Evolutionary conservation across 2,329 filamentous ascomycete genomes (phyloP).

Genomic region (Xylariales sp.): DNA sequence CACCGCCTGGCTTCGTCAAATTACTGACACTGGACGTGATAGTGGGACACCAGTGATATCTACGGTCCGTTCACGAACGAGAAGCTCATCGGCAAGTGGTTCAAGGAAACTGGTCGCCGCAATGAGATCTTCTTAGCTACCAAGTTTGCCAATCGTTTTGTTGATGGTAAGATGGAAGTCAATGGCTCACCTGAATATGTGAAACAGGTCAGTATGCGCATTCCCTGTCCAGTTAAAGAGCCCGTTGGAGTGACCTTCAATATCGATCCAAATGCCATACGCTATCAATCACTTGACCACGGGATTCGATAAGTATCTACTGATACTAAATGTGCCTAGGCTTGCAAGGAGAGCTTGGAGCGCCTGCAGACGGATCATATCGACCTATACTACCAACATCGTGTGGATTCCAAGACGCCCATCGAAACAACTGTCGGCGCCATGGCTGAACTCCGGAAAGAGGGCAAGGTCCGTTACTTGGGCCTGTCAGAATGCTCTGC

Average conservation of each 20-base stretch:
- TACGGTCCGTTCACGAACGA: slow-evolving; percentile 36
- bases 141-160: slow-evolving; percentile 42
- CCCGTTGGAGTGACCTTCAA: too few species aligned
- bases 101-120: slow-evolving; percentile 37
- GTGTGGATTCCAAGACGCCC: slow-evolving; percentile 39
- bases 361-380: slow-evolving; percentile 45
- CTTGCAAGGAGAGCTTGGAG: slow-evolving; percentile 32
- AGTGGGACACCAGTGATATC: slow-evolving; percentile 29
- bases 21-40: too few species aligned
- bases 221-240: too few species aligned
- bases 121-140: slow-evolving; percentile 46
- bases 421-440: slow-evolving; percentile 43
- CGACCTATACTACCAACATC: slow-evolving; percentile 50
- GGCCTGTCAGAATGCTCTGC: slow-evolving; percentile 44
- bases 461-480: slow-evolving; percentile 48
- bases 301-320: too few species aligned
- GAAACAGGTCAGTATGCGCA: too few species aligned
- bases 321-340: too few species aligned
- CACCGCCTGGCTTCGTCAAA: too few species aligned
- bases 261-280: too few species aligned
- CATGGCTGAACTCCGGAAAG: slow-evolving; percentile 40
- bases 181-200: slow-evolving; percentile 22
- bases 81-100: slow-evolving; percentile 37
- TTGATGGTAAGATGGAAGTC: slow-evolving; percentile 16
- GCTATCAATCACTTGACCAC: too few species aligned